Evolutionary conservation across 768 basidiomycete genomes (phyloP).

Genomic region (Phylloporus scabripes): DNA sequence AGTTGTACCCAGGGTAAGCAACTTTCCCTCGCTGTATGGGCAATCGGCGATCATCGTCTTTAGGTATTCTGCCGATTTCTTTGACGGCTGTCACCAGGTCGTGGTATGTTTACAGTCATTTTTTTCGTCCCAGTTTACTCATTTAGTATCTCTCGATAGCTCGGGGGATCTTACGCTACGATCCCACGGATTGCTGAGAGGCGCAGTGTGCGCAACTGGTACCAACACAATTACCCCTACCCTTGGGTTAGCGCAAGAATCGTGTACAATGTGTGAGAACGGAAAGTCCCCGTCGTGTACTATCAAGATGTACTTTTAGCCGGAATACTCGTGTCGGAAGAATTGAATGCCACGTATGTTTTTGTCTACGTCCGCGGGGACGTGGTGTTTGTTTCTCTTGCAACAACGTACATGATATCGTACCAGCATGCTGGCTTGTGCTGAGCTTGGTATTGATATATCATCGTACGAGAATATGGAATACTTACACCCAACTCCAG

Average conservation of each 20-base stretch:
- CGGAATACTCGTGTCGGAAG: not conserved
- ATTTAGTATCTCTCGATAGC: constrained; percentile 36
- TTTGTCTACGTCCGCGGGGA: too few species aligned
- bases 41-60: not conserved
- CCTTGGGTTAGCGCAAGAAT: constrained; percentile 78
- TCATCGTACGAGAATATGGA: too few species aligned
- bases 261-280: constrained; percentile 43
- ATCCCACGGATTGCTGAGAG: constrained; percentile 77
- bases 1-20: constrained; percentile 79
- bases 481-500: too few species aligned
- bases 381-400: too few species aligned
- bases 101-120: constrained; percentile 46
- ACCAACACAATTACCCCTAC: constrained; percentile 87
- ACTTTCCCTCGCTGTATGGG: not conserved
- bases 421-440: too few species aligned
- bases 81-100: constrained; percentile 79
- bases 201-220: constrained; percentile 81
- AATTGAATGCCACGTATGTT: not conserved
- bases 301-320: constrained; percentile 10
- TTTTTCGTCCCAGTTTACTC: not conserved
- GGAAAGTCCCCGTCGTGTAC: not conserved
- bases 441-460: too few species aligned
- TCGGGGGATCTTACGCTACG: constrained; percentile 88
- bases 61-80: constrained; percentile 85
- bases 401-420: too few species aligned